phyloP scores from a whole-genome alignment of 2,329 filamentous ascomycete genomes.

The Colletotrichum spaethianum region DNA sequence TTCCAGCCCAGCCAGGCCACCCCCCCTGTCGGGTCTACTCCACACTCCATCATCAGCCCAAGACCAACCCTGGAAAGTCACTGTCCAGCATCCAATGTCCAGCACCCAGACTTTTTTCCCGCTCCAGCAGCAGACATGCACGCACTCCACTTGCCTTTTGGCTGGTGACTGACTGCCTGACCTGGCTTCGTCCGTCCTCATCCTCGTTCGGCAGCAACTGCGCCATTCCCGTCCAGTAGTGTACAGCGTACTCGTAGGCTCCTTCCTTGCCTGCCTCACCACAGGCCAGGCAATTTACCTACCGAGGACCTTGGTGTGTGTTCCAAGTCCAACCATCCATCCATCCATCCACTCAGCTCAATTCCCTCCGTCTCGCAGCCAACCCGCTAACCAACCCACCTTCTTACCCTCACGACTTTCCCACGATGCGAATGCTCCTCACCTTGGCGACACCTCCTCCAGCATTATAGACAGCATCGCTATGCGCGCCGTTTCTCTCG shows the following conservation, averaged over 20 bases:
- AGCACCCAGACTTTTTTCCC: constrained; percentile 24
- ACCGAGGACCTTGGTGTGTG: background rate
- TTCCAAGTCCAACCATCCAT: constrained; percentile 2
- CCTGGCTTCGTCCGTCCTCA: constrained; percentile 5
- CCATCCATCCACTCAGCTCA: constrained; percentile 34
- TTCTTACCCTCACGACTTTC: constrained; percentile 29
- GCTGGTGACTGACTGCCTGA: constrained; percentile 15
- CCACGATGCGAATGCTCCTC: constrained; percentile 41
- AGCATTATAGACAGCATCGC: constrained; percentile 43
- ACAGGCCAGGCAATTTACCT: constrained; percentile 14
- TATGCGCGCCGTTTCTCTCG: constrained; percentile 42
- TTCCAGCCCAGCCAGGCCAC: constrained; percentile 1
- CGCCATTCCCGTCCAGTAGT: constrained; percentile 1
- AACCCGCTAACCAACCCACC: constrained; percentile 23
- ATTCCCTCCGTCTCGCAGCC: constrained; percentile 19
- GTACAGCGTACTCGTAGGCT: background rate
- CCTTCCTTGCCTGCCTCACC: constrained; percentile 28
- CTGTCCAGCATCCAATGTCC: background rate
- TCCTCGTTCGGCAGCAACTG: constrained; percentile 13
- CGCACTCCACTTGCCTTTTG: background rate
- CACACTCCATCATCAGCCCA: constrained; percentile 29
- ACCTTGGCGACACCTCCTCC: constrained; percentile 33
- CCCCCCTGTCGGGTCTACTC: constrained; percentile 33
- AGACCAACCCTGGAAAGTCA: constrained; percentile 13
- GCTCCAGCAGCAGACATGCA: background rate